These are phyloP conservation scores for Metarhizium brunneum DNA, from an alignment of 2,329 filamentous ascomycete species.

Conservation along the genomic window DNA sequence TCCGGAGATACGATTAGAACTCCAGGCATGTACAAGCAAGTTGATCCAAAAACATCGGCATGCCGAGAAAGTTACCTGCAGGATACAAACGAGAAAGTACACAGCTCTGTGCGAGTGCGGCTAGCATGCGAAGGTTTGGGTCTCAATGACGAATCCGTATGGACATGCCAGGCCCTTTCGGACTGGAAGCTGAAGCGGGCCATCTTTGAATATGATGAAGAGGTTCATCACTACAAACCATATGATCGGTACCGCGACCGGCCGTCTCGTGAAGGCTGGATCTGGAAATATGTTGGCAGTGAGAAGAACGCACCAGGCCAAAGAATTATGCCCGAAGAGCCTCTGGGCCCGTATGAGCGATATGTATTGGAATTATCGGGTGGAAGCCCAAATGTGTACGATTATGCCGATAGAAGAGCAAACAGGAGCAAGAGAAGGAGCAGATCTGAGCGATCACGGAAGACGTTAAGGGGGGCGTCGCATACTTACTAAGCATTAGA, in stretches of 20 bases:
- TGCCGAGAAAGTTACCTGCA: constrained; percentile 30
- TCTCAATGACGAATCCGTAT: constrained; percentile 37
- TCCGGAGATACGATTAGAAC: constrained; percentile 32
- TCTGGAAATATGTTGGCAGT: constrained; percentile 43
- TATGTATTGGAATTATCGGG: constrained; percentile 35
- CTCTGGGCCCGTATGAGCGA: constrained; percentile 42
- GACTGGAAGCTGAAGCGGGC: constrained; percentile 34
- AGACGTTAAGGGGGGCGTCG: neutral
- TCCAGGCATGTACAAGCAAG: constrained; percentile 38
- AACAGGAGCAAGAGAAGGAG: constrained; percentile 9
- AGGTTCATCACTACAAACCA: constrained; percentile 12
- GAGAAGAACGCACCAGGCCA: constrained; percentile 29
- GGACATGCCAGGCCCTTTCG: constrained; percentile 35
- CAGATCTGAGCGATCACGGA: neutral
- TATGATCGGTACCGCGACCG: constrained; percentile 13
- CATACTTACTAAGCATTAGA: neutral
- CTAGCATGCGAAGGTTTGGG: constrained; percentile 40
- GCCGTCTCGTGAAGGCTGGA: constrained; percentile 30
- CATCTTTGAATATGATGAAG: neutral
- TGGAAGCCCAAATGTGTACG: constrained; percentile 32
- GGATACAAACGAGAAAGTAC: constrained; percentile 46
- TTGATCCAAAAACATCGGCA: constrained; percentile 29
- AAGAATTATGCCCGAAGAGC: constrained; percentile 41
- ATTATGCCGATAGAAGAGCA: constrained; percentile 26
- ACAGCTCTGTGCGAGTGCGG: constrained; percentile 44